phyloP scores from a whole-genome alignment of 768 basidiomycete species.

The Boletus insuetus region DNA sequence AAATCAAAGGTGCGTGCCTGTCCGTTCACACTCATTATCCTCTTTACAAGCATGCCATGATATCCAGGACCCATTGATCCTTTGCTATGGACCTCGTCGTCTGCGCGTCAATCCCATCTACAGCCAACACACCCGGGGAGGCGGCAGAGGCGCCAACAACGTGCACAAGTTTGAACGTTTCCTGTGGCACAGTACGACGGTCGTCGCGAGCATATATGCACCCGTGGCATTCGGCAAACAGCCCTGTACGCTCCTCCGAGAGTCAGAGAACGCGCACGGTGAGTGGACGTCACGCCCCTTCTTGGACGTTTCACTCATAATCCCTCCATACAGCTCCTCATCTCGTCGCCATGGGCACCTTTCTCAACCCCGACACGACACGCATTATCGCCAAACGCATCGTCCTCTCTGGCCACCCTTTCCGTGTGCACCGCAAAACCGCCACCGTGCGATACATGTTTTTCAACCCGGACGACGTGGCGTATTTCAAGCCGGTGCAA shows the following conservation, averaged over 20 bases:
- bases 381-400: conserved; percentile 92
- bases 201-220: conserved; percentile 85
- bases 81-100: conserved; percentile 87
- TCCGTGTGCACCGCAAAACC: conserved; percentile 95
- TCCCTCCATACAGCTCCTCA: conserved; percentile 51
- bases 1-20: conserved; percentile 71
- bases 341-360: conserved; percentile 87
- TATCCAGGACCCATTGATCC: conserved; percentile 75
- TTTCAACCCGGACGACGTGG: conserved; percentile 91
- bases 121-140: conserved; percentile 88
- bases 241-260: conserved; percentile 73
- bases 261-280: conserved; percentile 65
- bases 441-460: conserved; percentile 99
- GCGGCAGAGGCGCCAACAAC: conserved; percentile 90
- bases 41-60: neutral
- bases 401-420: conserved; percentile 92
- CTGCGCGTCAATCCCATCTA: conserved; percentile 84
- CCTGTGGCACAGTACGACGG: conserved; percentile 76
- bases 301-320: too few species aligned
- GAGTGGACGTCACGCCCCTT: neutral
- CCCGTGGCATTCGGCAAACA: conserved; percentile 82
- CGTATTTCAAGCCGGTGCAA: conserved; percentile 92
- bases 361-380: conserved; percentile 87
- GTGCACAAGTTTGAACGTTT: conserved; percentile 96
- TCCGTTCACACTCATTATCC: neutral